Evolutionary conservation across 768 basidiomycete species (phyloP).

Genomic region (Amanita phalloides): DNA sequence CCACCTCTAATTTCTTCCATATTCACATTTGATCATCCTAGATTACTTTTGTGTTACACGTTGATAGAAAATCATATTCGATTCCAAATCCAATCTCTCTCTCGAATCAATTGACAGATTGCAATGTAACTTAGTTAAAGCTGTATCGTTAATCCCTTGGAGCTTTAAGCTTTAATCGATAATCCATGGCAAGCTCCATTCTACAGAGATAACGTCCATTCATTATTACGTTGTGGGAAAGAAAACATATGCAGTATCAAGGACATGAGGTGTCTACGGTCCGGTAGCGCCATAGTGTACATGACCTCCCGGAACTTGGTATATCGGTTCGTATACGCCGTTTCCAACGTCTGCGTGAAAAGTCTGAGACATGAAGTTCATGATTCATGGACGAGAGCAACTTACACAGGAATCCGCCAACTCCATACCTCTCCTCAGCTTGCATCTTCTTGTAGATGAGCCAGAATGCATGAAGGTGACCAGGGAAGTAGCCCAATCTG

Average conservation of each 20-base stretch:
- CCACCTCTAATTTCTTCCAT: no score
- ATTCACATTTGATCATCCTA: no score
- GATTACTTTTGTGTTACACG: no score
- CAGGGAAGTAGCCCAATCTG: slow-evolving; percentile 73
- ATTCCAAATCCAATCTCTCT: no score
- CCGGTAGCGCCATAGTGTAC: slow-evolving; percentile 33
- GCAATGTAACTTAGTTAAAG: no score
- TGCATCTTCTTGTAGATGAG: slow-evolving; percentile 86
- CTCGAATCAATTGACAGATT: no score
- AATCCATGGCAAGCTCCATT: neutral
- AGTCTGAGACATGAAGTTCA: neutral
- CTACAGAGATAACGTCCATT: neutral
- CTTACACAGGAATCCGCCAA: slow-evolving; percentile 69
- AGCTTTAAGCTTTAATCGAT: neutral
- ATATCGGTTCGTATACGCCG: slow-evolving; percentile 30
- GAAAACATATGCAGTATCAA: neutral
- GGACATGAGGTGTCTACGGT: slow-evolving; percentile 8
- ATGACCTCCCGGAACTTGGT: slow-evolving; percentile 17
- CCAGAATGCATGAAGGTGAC: slow-evolving; percentile 75
- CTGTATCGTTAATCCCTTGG: neutral
- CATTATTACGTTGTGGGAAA: neutral
- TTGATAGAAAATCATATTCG: no score
- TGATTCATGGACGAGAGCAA: slow-evolving; percentile 6
- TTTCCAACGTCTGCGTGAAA: slow-evolving; percentile 25
- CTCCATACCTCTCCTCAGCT: slow-evolving; percentile 75